These are phyloP conservation scores for Colletotrichum shisoi DNA, from an alignment of 2,329 filamentous ascomycete genomes.

Conservation along the genomic window DNA sequence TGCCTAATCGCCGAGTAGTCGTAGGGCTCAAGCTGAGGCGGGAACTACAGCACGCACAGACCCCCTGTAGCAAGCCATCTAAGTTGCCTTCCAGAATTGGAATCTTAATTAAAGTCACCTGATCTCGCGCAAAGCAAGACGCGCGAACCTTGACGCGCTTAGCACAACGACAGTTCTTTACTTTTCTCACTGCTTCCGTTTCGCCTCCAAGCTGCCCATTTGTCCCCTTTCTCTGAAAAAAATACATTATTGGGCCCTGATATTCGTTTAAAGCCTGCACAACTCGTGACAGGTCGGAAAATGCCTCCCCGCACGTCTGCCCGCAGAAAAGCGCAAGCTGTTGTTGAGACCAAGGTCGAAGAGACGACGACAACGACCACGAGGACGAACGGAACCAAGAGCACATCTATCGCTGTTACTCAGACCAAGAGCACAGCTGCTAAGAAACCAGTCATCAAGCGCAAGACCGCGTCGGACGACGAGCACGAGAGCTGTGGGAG, in stretches of 20 bases:
- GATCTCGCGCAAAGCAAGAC: constrained; percentile 25
- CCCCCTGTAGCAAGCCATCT: no score
- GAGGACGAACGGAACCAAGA: constrained; percentile 30
- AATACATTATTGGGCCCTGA: not conserved
- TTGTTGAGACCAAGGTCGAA: constrained; percentile 42
- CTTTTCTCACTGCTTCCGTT: not conserved
- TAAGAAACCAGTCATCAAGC: constrained; percentile 43
- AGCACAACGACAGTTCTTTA: constrained; percentile 9
- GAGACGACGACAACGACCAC: constrained; percentile 42
- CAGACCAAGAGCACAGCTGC: constrained; percentile 33
- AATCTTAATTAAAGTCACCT: constrained; percentile 30
- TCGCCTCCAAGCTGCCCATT: not conserved
- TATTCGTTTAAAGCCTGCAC: no score
- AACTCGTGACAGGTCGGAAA: not conserved
- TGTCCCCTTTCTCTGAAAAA: not conserved
- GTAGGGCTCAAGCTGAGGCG: not conserved
- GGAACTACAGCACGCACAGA: constrained; percentile 1
- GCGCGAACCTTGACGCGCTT: constrained; percentile 31
- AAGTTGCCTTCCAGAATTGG: not conserved
- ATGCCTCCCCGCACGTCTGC: constrained; percentile 50
- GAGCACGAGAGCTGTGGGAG: constrained; percentile 42
- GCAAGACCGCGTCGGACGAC: constrained; percentile 46
- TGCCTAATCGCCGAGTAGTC: not conserved
- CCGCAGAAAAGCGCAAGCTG: constrained; percentile 45
- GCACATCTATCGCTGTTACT: constrained; percentile 23